phyloP scores from a whole-genome alignment of 2,329 filamentous ascomycete species.

The Neopestalotiopsis clavispora region DNA sequence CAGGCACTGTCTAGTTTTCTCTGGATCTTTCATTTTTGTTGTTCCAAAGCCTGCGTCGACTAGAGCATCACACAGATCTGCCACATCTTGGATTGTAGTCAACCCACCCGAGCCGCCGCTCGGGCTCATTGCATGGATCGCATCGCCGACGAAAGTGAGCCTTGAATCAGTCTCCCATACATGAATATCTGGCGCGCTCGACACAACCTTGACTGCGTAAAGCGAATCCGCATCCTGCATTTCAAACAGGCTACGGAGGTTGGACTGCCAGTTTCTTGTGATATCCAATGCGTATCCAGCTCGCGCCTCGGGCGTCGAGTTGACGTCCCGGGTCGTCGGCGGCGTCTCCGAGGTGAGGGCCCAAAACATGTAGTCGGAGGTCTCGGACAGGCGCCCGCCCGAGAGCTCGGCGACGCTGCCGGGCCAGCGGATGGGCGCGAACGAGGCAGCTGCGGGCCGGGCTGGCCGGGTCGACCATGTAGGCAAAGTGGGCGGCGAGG shows the following conservation, averaged over 20 bases:
- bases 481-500: slow-evolving; percentile 1
- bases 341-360: slow-evolving; percentile 7
- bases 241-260: slow-evolving; percentile 1
- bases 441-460: not conserved
- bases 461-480: not conserved
- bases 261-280: not conserved
- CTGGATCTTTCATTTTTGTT: not conserved
- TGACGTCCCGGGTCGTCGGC: not conserved
- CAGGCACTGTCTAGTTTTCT: not conserved
- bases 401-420: not conserved
- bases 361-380: slow-evolving; percentile 9
- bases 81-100: slow-evolving; percentile 6
- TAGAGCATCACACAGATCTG: slow-evolving; percentile 8
- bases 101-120: slow-evolving; percentile 4
- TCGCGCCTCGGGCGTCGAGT: not conserved
- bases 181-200: not conserved
- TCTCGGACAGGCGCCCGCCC: not conserved
- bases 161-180: slow-evolving; percentile 3
- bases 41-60: not conserved
- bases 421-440: slow-evolving; percentile 9
- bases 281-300: not conserved
- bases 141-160: slow-evolving; percentile 6
- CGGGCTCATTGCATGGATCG: slow-evolving; percentile 8
- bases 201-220: not conserved
- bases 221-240: slow-evolving; percentile 7